Conservation (phyloP, 306 rosid genomes). For the Vigna mungo region DNA sequence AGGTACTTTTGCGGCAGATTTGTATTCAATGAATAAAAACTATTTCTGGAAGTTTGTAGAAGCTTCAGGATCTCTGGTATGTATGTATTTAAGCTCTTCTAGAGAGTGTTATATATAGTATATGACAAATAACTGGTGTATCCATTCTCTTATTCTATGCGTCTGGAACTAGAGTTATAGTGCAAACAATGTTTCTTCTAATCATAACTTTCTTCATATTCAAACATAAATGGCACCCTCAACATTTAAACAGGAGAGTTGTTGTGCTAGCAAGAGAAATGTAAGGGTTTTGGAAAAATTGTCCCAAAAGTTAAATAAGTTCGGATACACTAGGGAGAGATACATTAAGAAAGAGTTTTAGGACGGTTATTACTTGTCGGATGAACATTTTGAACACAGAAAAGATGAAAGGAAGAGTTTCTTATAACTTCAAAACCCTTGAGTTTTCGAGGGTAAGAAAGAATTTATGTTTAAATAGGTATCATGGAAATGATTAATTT, state of each 20-base stretch:
- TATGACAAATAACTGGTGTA: neutral
- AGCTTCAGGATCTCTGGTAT: neutral
- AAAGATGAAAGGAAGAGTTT: neutral
- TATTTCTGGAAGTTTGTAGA: neutral
- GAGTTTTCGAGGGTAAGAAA: neutral
- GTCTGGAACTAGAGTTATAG: neutral
- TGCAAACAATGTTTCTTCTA: neutral
- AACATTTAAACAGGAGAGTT: neutral
- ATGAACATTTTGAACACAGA: neutral
- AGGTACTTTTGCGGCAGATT: conserved; percentile 15
- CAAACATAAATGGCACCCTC: neutral
- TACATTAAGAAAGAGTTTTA: neutral
- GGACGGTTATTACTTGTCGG: neutral
- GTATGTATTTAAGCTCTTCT: neutral
- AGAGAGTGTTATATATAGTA: neutral
- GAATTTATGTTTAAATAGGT: neutral
- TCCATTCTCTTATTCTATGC: neutral
- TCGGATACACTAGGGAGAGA: neutral
- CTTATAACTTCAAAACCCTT: neutral
- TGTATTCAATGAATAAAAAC: conserved; percentile 24
- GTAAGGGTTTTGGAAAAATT: neutral
- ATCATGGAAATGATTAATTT: neutral
- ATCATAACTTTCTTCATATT: conserved; percentile 20
- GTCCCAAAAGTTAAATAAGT: neutral
- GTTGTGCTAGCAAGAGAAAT: neutral